A percentile compares a stretch with the other conserved stretches of the same genome.
These are phyloP conservation scores for Eragrostis nindensis DNA, from an alignment of 176 grass and related monocot genomes.

Conservation along the genomic window DNA sequence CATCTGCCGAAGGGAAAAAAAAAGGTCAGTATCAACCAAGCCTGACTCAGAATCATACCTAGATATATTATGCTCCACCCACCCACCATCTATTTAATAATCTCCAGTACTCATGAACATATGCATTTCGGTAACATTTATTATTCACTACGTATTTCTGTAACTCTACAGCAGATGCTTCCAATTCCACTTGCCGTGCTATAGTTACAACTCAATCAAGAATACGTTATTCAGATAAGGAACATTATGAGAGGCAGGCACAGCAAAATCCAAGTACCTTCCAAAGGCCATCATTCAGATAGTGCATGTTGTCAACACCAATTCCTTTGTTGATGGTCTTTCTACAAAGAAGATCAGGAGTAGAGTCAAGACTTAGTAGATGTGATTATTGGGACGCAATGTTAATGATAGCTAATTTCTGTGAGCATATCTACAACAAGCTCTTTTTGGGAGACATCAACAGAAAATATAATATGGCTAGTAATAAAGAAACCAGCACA, in stretches of 20 bases:
- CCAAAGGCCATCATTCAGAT: conserved; percentile 97
- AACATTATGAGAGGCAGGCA: neutral
- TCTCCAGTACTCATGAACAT: neutral
- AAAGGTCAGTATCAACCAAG: neutral
- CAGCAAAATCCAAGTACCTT: conserved; percentile 58
- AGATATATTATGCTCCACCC: conserved; percentile 6
- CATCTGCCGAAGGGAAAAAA: conserved; percentile 51
- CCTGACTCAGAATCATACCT: neutral
- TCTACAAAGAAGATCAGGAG: conserved; percentile 50
- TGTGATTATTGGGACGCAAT: conserved; percentile 5
- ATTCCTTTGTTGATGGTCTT: conserved; percentile 96
- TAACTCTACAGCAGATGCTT: neutral
- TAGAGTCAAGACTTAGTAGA: neutral
- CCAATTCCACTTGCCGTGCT: conserved; percentile 10
- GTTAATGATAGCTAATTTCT: conserved; percentile 1
- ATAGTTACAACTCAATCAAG: neutral
- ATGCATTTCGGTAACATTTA: neutral
- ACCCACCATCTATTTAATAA: neutral
- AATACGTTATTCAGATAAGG: neutral
- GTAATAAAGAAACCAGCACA: neutral
- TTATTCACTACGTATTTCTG: neutral
- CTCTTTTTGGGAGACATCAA: neutral
- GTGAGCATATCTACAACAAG: neutral
- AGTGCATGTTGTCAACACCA: conserved; percentile 99
- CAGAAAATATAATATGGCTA: neutral